Evolutionary conservation across 2,329 filamentous ascomycete species (phyloP), one percentile per base, ranked within the genome.

Genomic region (Laburnicola sp.): DNA sequence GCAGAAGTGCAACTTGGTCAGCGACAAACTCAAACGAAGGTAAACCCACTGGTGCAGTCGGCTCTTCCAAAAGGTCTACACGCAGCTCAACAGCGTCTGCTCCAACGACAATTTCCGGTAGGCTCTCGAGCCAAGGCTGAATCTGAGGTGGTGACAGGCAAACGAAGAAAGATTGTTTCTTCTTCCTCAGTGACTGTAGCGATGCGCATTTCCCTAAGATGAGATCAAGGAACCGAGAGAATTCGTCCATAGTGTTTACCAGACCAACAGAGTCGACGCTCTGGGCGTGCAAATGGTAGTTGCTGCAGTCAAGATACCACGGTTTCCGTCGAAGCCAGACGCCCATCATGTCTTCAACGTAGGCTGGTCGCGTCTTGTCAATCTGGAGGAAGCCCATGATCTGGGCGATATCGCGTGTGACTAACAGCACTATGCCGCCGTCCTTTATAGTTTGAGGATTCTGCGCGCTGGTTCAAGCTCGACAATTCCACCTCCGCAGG

Each of bases 251-350:
- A 26, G 82, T 78, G 51, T 78, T 75, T 9, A 77, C 73, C 45
- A 84, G 72, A 31, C 77, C 77, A 7, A 63, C 73, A 22, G 78
- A 72, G 34, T 78, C 79, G 2, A 82, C 77, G 39, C 77, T 85
- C 44, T 91, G 90, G 71, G 89, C 96, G 76, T 93, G 89, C 76
- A 96, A 97, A 62, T 95, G 86, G 63, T 91, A 87, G 69, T 96
- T 99, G 77, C 92, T 97, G 79, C 94, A 97, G 70, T 93, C 85
- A 50, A 89, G 82, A 73, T 91, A 97, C 86, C 90, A 96, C 2
- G 87, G 88, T 71, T 91, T 94, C 32, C 94, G 86, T 46, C 93
- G 87, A 50, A 90, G 78, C 80, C 96, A 99, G 2, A 99, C 93
- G 7, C 85, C 86, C 76, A 91, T 87, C 78, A 97, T 96, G 65